phyloP scores from a whole-genome alignment of 2,329 filamentous ascomycete species.

The Apiospora marii region DNA sequence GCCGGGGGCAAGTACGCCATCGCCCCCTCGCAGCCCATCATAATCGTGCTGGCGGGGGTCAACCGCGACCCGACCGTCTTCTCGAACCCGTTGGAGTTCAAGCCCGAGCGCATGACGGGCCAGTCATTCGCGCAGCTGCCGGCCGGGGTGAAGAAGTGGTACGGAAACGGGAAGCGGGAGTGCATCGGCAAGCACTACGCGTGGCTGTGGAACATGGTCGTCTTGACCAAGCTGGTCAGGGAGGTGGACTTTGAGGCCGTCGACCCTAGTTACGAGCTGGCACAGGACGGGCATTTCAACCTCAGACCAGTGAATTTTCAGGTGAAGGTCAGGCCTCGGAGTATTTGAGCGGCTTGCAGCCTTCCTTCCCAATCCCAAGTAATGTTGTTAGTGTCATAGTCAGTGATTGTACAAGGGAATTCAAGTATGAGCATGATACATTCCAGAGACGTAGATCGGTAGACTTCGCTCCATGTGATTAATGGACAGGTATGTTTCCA shows the following conservation, averaged over 20 bases:
- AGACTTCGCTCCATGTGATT: no score
- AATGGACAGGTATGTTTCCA: no score
- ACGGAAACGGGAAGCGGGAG: conserved; percentile 59
- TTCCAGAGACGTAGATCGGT: neutral
- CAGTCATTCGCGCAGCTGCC: conserved; percentile 53
- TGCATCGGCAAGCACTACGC: conserved; percentile 62
- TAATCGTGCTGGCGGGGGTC: conserved; percentile 57
- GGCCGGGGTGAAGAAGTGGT: conserved; percentile 56
- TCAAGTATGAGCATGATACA: neutral
- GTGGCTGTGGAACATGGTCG: conserved; percentile 53
- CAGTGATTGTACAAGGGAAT: neutral
- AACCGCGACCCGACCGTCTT: conserved; percentile 59
- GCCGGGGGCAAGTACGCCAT: conserved; percentile 58
- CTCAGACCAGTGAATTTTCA: conserved; percentile 55
- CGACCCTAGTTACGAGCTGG: conserved; percentile 49
- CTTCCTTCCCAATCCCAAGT: neutral
- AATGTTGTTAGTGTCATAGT: neutral
- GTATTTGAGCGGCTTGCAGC: neutral
- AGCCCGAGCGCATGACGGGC: conserved; percentile 58
- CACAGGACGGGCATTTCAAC: conserved; percentile 62
- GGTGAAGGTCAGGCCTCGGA: conserved; percentile 52
- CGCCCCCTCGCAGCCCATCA: conserved; percentile 56
- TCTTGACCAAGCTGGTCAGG: conserved; percentile 51
- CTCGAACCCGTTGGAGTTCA: conserved; percentile 54
- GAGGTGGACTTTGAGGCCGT: conserved; percentile 55